Conservation (phyloP, 345 rosid genomes). For the Ceriops decandra region DNA sequence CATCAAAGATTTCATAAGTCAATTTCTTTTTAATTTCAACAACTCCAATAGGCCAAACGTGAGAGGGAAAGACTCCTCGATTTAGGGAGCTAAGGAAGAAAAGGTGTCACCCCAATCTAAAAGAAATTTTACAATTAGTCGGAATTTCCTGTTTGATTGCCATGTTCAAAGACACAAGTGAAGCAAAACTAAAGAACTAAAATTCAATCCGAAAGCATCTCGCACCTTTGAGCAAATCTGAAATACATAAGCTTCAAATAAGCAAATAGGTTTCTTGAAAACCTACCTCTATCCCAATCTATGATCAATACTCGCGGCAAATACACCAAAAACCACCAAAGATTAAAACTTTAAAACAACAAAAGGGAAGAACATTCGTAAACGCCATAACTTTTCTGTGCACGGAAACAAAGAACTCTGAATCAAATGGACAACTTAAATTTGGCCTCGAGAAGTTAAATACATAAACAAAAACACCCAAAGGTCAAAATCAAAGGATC, state of each 20-base stretch:
- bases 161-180: not conserved
- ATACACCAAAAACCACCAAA: not conserved
- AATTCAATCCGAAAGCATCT: not conserved
- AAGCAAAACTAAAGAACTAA: not conserved
- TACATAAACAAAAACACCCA: not conserved
- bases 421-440: not conserved
- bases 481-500: not conserved
- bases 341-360: not conserved
- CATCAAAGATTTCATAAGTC: not conserved
- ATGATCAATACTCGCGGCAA: not conserved
- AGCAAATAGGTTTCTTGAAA: not conserved
- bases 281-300: not conserved
- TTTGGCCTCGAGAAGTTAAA: not conserved
- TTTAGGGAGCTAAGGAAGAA: too few species aligned
- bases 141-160: not conserved
- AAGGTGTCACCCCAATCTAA: too few species aligned
- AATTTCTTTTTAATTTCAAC: not conserved
- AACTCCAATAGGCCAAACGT: not conserved
- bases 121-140: too few species aligned
- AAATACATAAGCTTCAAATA: not conserved
- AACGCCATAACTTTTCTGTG: not conserved
- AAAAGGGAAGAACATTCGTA: not conserved
- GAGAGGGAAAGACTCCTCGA: not conserved
- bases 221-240: not conserved
- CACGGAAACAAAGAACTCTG: not conserved